phyloP scores from a whole-genome alignment of 331 rosid species.

The Rhamnella rubrinervis region DNA sequence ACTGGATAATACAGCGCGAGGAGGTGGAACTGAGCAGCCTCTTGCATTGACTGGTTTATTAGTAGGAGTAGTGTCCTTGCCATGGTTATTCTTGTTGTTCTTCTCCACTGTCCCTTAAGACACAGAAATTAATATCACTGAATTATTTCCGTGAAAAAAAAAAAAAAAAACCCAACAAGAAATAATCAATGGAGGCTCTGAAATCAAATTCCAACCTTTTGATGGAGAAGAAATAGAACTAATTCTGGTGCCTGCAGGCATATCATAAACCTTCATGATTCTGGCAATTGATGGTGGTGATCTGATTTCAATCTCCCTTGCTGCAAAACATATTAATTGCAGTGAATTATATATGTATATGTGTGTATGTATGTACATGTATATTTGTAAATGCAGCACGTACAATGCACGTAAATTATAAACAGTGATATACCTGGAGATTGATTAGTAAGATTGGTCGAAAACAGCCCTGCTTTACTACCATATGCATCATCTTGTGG shows the following conservation, averaged over 20 bases:
- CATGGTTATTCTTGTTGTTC: not conserved
- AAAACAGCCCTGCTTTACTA: constrained; percentile 17
- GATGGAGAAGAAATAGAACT: constrained; percentile 33
- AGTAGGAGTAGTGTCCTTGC: constrained; percentile 14
- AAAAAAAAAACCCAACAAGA: no score
- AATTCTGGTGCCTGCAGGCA: constrained; percentile 12
- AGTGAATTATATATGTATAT: no score
- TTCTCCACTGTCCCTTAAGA: constrained; percentile 28
- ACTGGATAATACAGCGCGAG: constrained; percentile 69
- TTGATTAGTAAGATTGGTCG: constrained; percentile 18
- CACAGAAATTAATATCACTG: no score
- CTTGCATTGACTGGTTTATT: not conserved
- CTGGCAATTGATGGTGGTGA: constrained; percentile 24
- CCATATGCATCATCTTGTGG: constrained; percentile 16
- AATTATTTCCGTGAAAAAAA: no score
- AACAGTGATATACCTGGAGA: constrained; percentile 9
- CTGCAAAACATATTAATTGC: constrained; percentile 10
- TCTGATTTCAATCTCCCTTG: constrained; percentile 23
- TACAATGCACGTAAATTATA: no score
- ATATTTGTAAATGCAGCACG: constrained; percentile 10
- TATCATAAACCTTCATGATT: constrained; percentile 29
- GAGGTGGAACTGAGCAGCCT: constrained; percentile 31
- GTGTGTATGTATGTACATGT: not conserved
- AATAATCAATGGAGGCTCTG: no score
- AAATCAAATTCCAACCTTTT: constrained; percentile 34